Conservation (phyloP, 495 filamentous ascomycete genomes). For the Alectoria sarmentosa region DNA sequence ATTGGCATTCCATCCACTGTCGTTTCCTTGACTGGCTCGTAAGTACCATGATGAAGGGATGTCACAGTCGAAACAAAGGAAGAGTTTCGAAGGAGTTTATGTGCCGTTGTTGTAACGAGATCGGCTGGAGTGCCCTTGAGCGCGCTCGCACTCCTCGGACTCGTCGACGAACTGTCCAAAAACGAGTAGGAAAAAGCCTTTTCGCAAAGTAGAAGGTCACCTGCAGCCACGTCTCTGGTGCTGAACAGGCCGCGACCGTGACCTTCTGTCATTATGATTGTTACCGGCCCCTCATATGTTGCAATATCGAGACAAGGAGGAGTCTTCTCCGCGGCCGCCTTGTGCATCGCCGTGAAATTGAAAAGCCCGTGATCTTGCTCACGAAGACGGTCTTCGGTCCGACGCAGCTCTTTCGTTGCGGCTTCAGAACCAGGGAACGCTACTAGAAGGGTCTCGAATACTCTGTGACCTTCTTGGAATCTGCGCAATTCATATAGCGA, state of each 20-base stretch:
- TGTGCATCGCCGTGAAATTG: conserved; percentile 36
- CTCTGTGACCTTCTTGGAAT: conserved; percentile 34
- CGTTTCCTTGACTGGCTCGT: conserved; percentile 26
- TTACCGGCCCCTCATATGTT: too few species aligned
- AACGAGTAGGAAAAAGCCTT: conserved; percentile 46
- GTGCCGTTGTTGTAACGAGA: conserved; percentile 37
- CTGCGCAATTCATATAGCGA: conserved; percentile 41
- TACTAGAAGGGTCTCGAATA: too few species aligned
- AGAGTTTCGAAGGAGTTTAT: conserved; percentile 47
- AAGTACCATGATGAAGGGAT: conserved; percentile 39
- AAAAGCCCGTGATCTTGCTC: conserved; percentile 39
- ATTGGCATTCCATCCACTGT: conserved; percentile 41
- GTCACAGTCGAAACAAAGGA: conserved; percentile 35
- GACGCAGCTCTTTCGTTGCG: conserved; percentile 26
- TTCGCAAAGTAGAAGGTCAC: conserved; percentile 48
- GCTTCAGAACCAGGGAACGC: too few species aligned
- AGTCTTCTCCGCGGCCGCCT: conserved; percentile 29
- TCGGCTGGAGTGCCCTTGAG: conserved; percentile 36
- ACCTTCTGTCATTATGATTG: conserved; percentile 13
- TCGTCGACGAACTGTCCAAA: conserved; percentile 25
- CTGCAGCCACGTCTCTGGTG: conserved; percentile 39
- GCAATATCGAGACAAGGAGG: conserved; percentile 40
- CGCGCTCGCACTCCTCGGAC: conserved; percentile 25
- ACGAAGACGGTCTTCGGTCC: conserved; percentile 27
- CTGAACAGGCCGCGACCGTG: conserved; percentile 44